Conservation (phyloP, 2,329 filamentous ascomycete genomes). For the Fusarium annulatum region DNA sequence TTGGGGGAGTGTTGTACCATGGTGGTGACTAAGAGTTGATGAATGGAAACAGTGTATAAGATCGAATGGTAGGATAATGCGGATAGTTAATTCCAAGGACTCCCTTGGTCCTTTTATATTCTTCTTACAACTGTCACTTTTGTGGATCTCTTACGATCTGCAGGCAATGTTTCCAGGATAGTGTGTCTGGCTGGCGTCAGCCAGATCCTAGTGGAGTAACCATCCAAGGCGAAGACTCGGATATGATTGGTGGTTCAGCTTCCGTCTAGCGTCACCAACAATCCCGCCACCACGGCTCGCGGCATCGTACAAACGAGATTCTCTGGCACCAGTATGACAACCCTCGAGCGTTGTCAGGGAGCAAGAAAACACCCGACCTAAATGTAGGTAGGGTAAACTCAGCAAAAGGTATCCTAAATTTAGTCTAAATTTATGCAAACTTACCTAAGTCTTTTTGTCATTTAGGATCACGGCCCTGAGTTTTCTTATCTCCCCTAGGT, state of each 20-base stretch:
- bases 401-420: too few species aligned
- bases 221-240: neutral
- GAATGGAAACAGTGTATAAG: too few species aligned
- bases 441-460: too few species aligned
- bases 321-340: neutral
- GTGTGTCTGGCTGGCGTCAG: constrained; percentile 9
- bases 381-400: too few species aligned
- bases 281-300: too few species aligned
- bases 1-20: constrained; percentile 6
- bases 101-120: neutral
- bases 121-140: too few species aligned
- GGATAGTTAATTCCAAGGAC: neutral
- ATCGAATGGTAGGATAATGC: neutral
- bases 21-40: accelerated
- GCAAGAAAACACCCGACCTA: too few species aligned
- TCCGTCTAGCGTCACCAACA: too few species aligned
- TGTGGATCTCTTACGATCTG: neutral
- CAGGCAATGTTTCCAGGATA: neutral
- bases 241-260: neutral
- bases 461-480: too few species aligned
- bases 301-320: too few species aligned
- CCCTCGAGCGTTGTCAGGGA: neutral
- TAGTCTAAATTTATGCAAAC: too few species aligned
- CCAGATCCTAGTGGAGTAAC: neutral
- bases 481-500: neutral